Conservation (phyloP, 371 early-diverging fungal genomes). For the Aphelidium insulamus region DNA sequence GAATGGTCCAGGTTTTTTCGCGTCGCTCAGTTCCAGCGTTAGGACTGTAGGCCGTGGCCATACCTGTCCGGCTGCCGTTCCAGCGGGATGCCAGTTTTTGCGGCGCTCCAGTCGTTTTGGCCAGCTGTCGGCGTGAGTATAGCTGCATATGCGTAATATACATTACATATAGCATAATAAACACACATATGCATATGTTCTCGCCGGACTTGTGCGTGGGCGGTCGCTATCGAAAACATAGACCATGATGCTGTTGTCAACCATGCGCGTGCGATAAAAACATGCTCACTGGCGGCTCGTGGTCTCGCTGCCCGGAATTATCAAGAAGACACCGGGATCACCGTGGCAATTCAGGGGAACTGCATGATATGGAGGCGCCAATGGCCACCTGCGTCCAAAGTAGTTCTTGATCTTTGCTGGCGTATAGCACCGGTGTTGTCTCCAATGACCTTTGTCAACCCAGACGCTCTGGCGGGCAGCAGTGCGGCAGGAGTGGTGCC, state of each 20-base stretch:
- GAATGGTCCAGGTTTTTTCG: conserved; percentile 71
- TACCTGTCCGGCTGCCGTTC: conserved; percentile 36
- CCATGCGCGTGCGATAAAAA: conserved; percentile 93
- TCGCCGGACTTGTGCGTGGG: conserved; percentile 88
- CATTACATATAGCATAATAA: neutral
- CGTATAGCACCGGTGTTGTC: conserved; percentile 73
- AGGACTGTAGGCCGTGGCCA: conserved; percentile 4
- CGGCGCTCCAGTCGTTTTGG: conserved; percentile 68
- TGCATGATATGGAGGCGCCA: conserved; percentile 95
- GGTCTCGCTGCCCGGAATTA: conserved; percentile 57
- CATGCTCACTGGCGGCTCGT: conserved; percentile 97
- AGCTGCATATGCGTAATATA: neutral
- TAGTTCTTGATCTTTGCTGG: conserved; percentile 64
- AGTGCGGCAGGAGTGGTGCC: no score
- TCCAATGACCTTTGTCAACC: conserved; percentile 79
- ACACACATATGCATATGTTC: conserved; percentile 22
- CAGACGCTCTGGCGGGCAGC: no score
- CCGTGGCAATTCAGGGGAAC: conserved; percentile 98
- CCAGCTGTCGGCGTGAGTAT: conserved; percentile 26
- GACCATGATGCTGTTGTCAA: conserved; percentile 90
- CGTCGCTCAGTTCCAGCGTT: conserved; percentile 21
- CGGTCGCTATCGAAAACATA: conserved; percentile 99
- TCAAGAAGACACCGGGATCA: conserved; percentile 76
- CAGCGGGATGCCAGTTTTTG: conserved; percentile 74
- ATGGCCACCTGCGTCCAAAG: conserved; percentile 92